Evolutionary conservation across 306 rosid species (phyloP), one percentile per base, ranked within the genome.

Genomic region (Sophora flavescens): DNA sequence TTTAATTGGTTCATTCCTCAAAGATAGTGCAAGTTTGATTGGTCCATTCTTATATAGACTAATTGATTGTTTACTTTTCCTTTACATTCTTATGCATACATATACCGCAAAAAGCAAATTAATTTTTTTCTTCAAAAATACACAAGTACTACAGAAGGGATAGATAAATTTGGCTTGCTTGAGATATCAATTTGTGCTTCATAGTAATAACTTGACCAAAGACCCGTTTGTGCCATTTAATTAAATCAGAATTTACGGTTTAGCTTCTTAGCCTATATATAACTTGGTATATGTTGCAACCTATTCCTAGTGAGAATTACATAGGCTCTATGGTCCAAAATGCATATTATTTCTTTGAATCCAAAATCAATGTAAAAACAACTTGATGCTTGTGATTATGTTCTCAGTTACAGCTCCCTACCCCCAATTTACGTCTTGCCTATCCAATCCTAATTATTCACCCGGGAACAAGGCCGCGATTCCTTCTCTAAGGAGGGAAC

Each of bases 131-230:
- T 38, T 30, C 26, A 42, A 65, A 59, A 48, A 50, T 8, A 42
- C 11, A 42, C 47, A 42, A 42, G 13, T 12, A 8, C 47, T 42
- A 42, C 12, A 8, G 13, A 58, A 52, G 64, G 64, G 16, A 42
- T 15, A 48, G 42, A 78, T 30, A 60, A 67, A 78, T 33, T 68
- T 62, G 41, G 13, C 52, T 16, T 38, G 52, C 65, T 54, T 38
- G 76, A 53, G 56, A 22, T 17, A 54, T 70, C 11, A 52, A 52
- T 52, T 35, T 54, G 22, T 39, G 54, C 12, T 48, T 68, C 45
- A 30, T 38, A 39, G 0, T 70, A 36, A 35, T 3, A 13, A 53
- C 53, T 1, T 47, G 51, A 38, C 9, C 8, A 4, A 70, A 17
- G 8, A 16, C 54, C 47, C 15, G 30, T 8, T 48, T 48, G 45